phyloP scores from a whole-genome alignment of 2,329 filamentous ascomycete genomes.

The Pyricularia pennisetigena region DNA sequence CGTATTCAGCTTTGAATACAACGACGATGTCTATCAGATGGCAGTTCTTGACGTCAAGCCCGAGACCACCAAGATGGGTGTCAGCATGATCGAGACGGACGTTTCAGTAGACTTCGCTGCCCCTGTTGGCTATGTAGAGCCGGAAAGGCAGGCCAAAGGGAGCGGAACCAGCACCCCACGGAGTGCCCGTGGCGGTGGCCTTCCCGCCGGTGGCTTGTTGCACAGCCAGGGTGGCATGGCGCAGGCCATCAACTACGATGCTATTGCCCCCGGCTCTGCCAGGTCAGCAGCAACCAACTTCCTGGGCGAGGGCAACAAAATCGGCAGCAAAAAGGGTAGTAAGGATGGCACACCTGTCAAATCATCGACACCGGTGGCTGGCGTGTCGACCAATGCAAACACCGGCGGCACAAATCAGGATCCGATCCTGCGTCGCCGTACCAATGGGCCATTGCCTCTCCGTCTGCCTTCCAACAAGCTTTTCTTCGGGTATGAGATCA shows the following conservation, averaged over 20 bases:
- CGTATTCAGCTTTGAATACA: constrained; percentile 93
- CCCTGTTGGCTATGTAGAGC: constrained; percentile 89
- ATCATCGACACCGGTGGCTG: constrained; percentile 60
- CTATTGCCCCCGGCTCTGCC: constrained; percentile 71
- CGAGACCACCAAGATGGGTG: constrained; percentile 68
- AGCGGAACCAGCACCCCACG: constrained; percentile 84
- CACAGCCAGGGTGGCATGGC: constrained; percentile 91
- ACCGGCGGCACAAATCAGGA: constrained; percentile 5
- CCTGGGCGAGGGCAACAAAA: constrained; percentile 65
- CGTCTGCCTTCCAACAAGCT: constrained; percentile 80
- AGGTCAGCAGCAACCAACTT: constrained; percentile 70
- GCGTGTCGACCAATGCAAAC: constrained; percentile 32
- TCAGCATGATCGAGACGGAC: constrained; percentile 94
- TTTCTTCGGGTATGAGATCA: constrained; percentile 94
- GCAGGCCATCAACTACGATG: constrained; percentile 90
- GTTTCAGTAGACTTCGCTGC: constrained; percentile 92
- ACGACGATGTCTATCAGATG: constrained; percentile 87
- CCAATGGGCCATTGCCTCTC: constrained; percentile 77
- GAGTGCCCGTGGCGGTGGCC: constrained; percentile 46
- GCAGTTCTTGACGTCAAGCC: constrained; percentile 92
- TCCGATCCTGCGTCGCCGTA: constrained; percentile 31
- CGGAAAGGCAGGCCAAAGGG: constrained; percentile 41
- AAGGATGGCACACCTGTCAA: constrained; percentile 62
- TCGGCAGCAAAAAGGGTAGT: constrained; percentile 73
- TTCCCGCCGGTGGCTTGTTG: constrained; percentile 63